A percentile compares a stretch with the other conserved stretches of the same genome.
Conservation (phyloP, 371 early-diverging fungal genomes). For the Mortierella sp. region DNA sequence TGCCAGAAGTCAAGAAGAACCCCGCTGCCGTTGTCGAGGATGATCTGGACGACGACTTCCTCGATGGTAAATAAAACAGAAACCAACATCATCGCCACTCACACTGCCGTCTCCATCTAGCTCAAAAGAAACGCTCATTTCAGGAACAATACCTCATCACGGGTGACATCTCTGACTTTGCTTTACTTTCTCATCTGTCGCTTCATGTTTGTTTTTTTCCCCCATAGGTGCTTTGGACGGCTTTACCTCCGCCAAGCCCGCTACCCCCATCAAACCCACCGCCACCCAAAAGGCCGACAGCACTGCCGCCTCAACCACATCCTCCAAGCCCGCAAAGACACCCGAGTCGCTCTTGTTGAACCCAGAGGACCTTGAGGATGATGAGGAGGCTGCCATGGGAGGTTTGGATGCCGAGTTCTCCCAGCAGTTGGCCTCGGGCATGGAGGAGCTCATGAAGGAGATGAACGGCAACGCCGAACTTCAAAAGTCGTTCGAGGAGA, state of each 20-base stretch:
- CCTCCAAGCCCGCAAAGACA: conserved; percentile 39
- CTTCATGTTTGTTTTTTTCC: not conserved
- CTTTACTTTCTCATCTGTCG: not conserved
- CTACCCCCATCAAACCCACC: conserved; percentile 36
- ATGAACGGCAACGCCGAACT: conserved; percentile 68
- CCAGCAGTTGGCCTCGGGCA: conserved; percentile 79
- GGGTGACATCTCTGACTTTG: not conserved
- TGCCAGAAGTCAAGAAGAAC: conserved; percentile 53
- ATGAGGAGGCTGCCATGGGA: conserved; percentile 56
- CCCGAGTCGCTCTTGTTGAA: conserved; percentile 49
- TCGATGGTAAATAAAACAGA: conserved; percentile 39
- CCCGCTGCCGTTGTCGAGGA: conserved; percentile 49
- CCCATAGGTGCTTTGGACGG: conserved; percentile 52
- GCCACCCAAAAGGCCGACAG: conserved; percentile 37
- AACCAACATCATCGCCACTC: not conserved
- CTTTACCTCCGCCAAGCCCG: conserved; percentile 50
- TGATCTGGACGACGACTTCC: conserved; percentile 58
- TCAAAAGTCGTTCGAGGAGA: conserved; percentile 76
- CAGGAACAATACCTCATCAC: not conserved
- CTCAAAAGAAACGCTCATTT: not conserved
- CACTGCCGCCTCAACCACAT: conserved; percentile 30
- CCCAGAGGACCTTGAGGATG: conserved; percentile 45
- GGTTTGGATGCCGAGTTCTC: conserved; percentile 77
- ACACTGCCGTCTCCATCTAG: not conserved
- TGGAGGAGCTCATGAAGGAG: conserved; percentile 82